Conservation (phyloP, 2,329 filamentous ascomycete species). For the Alternaria sp. region DNA sequence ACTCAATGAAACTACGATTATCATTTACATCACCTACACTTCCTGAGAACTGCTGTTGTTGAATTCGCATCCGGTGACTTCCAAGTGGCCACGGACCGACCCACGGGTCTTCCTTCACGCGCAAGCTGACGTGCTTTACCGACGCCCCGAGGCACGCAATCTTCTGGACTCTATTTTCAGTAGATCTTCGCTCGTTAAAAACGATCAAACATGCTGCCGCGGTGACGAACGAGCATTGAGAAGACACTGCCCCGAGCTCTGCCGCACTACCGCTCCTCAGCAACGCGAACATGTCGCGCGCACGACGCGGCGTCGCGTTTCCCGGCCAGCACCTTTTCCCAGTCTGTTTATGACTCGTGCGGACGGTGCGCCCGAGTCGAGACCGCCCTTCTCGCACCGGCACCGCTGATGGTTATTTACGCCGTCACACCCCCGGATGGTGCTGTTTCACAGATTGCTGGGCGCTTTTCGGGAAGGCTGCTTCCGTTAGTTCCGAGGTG, state of each 20-base stretch:
- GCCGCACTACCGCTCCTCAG: slow-evolving; percentile 4
- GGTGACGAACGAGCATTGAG: neutral
- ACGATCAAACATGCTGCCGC: slow-evolving; percentile 1
- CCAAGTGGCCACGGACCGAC: neutral
- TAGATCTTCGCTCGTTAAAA: neutral
- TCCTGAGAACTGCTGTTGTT: neutral
- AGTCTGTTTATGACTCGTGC: neutral
- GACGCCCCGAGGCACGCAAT: neutral
- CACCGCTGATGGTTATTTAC: neutral
- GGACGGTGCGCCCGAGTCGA: neutral
- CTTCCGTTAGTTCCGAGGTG: neutral
- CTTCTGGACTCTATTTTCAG: neutral
- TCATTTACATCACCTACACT: neutral
- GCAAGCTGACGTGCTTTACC: neutral
- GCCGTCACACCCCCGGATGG: neutral
- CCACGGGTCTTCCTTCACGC: neutral
- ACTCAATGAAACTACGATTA: slow-evolving; percentile 30
- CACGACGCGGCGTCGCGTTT: neutral
- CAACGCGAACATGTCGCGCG: slow-evolving; percentile 15
- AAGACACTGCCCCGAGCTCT: slow-evolving; percentile 1
- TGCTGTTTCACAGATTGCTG: neutral
- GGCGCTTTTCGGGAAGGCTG: neutral
- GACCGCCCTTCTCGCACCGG: neutral
- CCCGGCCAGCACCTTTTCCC: neutral
- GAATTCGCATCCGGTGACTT: neutral